Conservation (phyloP, 2,329 filamentous ascomycete genomes). For the Dactylonectria macrodidyma region DNA sequence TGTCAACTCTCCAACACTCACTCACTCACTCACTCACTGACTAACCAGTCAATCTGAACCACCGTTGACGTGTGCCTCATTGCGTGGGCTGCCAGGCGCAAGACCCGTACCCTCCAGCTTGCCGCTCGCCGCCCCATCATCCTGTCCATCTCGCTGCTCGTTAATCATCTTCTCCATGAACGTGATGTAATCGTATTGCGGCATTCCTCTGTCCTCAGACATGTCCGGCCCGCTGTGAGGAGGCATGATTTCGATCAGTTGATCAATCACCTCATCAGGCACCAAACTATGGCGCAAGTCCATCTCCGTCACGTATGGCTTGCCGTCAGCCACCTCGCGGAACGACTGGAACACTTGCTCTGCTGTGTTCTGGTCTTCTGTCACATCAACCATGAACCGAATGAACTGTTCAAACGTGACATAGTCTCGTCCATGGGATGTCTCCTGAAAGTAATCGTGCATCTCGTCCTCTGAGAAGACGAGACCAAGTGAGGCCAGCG, state of each 20-base stretch:
- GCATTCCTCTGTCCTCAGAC: constrained; percentile 84
- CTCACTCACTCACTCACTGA: constrained; percentile 12
- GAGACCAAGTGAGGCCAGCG: constrained; percentile 92
- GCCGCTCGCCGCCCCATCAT: constrained; percentile 44
- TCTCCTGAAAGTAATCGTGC: constrained; percentile 93
- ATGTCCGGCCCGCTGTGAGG: constrained; percentile 87
- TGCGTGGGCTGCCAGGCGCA: constrained; percentile 50
- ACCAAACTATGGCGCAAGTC: constrained; percentile 95
- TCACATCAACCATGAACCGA: constrained; percentile 98
- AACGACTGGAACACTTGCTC: constrained; percentile 99
- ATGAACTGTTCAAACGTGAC: constrained; percentile 99
- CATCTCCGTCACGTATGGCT: constrained; percentile 98
- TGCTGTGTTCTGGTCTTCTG: constrained; percentile 98
- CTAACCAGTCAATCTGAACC: constrained; percentile 29
- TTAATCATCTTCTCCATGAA: constrained; percentile 93
- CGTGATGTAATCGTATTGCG: constrained; percentile 95
- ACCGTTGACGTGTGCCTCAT: constrained; percentile 55
- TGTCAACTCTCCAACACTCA: constrained; percentile 6
- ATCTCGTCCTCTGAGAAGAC: constrained; percentile 99
- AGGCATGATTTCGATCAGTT: constrained; percentile 90
- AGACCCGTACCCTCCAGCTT: constrained; percentile 55
- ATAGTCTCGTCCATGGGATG: constrained; percentile 82
- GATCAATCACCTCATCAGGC: constrained; percentile 96
- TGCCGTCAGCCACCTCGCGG: constrained; percentile 96
- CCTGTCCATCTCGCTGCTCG: constrained; percentile 53